phyloP scores from a whole-genome alignment of 805 yeast genomes.

The Cyberlindnera misumaiensis region DNA sequence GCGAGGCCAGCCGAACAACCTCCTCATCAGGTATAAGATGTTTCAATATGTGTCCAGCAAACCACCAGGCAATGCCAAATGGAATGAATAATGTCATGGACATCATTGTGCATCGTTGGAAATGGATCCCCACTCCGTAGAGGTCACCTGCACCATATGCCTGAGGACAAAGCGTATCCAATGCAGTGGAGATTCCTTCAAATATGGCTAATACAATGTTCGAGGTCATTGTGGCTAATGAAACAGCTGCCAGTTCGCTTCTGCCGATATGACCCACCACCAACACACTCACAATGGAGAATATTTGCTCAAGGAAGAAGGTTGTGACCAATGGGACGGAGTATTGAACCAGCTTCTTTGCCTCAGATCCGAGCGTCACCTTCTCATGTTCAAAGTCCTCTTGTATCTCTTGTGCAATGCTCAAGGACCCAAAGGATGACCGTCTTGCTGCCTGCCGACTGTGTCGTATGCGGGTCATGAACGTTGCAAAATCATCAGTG shows the following conservation, averaged over 20 bases:
- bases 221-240: constrained; percentile 78
- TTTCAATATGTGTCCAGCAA: constrained; percentile 37
- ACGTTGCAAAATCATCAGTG: constrained; percentile 12
- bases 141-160: constrained; percentile 76
- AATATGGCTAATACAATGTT: constrained; percentile 73
- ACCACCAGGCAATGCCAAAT: constrained; percentile 52
- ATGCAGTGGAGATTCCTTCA: constrained; percentile 76
- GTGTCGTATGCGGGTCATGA: constrained; percentile 20
- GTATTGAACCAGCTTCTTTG: constrained; percentile 30
- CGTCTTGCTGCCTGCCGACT: constrained; percentile 4
- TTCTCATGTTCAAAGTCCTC: constrained; percentile 26
- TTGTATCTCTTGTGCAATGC: constrained; percentile 13
- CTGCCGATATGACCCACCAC: constrained; percentile 82
- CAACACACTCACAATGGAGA: constrained; percentile 50
- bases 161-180: constrained; percentile 80
- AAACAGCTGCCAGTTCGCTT: constrained; percentile 74
- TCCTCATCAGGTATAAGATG: constrained; percentile 46
- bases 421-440: constrained; percentile 18
- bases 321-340: constrained; percentile 54
- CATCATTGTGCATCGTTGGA: constrained; percentile 60
- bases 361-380: constrained; percentile 31
- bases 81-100: constrained; percentile 40
- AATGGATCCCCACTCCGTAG: constrained; percentile 63
- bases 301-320: constrained; percentile 49
- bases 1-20: constrained; percentile 49